Evolutionary conservation across 2,329 filamentous ascomycete genomes (phyloP), one percentile per base, ranked within the genome.

Genomic region (Zymoseptoria passerinii): DNA sequence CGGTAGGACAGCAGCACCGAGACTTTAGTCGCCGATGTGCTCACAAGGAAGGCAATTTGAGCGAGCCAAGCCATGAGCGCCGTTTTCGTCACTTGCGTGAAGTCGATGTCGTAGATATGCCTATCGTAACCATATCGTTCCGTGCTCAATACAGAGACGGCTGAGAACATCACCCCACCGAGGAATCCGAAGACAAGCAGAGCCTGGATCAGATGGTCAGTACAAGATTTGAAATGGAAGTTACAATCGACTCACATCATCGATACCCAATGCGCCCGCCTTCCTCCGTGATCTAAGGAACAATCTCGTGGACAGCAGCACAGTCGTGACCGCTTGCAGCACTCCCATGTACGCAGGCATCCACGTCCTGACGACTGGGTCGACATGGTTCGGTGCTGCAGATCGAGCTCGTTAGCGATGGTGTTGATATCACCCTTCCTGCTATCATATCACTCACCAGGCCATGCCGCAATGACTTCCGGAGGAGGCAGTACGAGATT

Each of bases 1-100:
- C 72, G 73, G 61, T 77, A 77, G 63, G 78, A 77, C 19, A 68
- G 60, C 4, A 75, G 65, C 1, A 74, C 68, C 0, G 72, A 74
- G 16, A 73, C 63, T 56, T 75, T 75, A 44, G 67, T 71, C 28
- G 67, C 65, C 20, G 67, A 67, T 7, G 65, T 68, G 53, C 66
- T 69, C 20, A 71, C 16, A 10, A 73, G 55, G 55, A 72, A 74
- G 1, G 68, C 60, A 13, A 67, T 58, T 61, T 74, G 68, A 35
- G 66, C 69, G 10, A 74, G 58, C 68, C 70, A 74, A 55, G 65
- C 63, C 4, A 70, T 62, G 61, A 70, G 59, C 1, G 66, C 68
- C 19, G 66, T 59, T 10, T 56, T 29, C 40, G 65, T 62, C n/a
- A 63, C 61, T 50, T 59, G 52, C 10, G 56, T 27, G 6, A 57